These are phyloP conservation scores for Flaveria linearis DNA, from an alignment of 129 eudicot genomes.

Conservation along the genomic window DNA sequence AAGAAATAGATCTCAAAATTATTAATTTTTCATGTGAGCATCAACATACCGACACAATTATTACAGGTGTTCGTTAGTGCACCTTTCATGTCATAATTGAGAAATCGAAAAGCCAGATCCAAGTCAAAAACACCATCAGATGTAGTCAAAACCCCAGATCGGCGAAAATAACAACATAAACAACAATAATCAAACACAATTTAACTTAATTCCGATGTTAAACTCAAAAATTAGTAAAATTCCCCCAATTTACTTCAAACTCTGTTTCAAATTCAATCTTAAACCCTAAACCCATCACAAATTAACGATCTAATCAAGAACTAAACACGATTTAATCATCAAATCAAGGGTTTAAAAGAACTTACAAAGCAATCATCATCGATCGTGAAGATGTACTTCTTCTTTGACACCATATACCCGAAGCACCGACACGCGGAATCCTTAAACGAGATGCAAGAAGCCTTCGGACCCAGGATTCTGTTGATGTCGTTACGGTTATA, in stretches of 20 bases:
- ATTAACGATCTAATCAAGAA: conserved; percentile 11
- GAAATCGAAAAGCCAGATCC: conserved; percentile 30
- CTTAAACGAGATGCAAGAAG: conserved; percentile 73
- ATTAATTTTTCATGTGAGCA: conserved; percentile 5
- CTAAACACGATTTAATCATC: background rate
- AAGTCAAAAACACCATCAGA: conserved; percentile 24
- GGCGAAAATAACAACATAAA: background rate
- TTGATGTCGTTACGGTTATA: conserved; percentile 74
- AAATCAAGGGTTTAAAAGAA: background rate
- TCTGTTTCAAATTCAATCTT: conserved; percentile 5
- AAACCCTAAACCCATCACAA: conserved; percentile 17
- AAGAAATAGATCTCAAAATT: conserved; percentile 10
- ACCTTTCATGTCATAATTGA: no score
- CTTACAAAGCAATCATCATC: conserved; percentile 88
- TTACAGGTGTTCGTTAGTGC: no score
- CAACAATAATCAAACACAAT: background rate
- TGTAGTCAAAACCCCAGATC: conserved; percentile 38
- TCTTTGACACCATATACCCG: conserved; percentile 66
- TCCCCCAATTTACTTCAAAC: background rate
- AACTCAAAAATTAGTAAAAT: background rate
- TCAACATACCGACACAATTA: background rate
- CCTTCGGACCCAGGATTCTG: conserved; percentile 65
- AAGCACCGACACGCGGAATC: conserved; percentile 80
- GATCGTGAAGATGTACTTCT: conserved; percentile 63
- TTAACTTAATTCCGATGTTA: background rate